Conservation (phyloP, 768 basidiomycete genomes). For the Phaeotremella skinneri region DNA sequence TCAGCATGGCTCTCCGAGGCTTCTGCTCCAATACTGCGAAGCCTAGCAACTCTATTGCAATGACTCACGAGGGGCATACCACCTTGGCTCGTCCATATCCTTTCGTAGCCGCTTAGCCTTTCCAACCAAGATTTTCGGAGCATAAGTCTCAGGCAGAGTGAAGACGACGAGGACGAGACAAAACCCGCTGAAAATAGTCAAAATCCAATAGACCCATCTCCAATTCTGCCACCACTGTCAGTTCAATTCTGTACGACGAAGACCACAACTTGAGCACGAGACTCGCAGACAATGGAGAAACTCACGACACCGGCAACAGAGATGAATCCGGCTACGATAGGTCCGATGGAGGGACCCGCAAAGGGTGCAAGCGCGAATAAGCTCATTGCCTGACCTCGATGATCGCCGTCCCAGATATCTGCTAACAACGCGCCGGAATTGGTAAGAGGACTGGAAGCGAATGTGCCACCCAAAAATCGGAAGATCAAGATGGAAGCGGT, state of each 20-base stretch:
- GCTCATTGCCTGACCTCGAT: conserved; percentile 49
- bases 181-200: conserved; percentile 48
- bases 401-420: conserved; percentile 52
- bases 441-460: conserved; percentile 53
- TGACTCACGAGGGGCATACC: conserved; percentile 49
- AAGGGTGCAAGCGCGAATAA: conserved; percentile 53
- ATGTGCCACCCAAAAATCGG: conserved; percentile 52
- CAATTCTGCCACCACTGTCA: conserved; percentile 22
- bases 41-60: conserved; percentile 1
- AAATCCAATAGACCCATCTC: conserved; percentile 51
- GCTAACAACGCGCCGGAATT: conserved; percentile 53
- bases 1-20: conserved; percentile 7
- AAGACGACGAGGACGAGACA: conserved; percentile 44
- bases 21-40: neutral
- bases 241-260: conserved; percentile 9
- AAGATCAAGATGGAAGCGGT: conserved; percentile 53
- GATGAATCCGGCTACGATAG: conserved; percentile 52
- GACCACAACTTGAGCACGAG: conserved; percentile 14
- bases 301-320: conserved; percentile 43
- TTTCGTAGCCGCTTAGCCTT: conserved; percentile 51
- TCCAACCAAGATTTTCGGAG: conserved; percentile 44
- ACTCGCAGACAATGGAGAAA: conserved; percentile 33
- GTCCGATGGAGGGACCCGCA: conserved; percentile 51
- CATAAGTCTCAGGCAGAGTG: conserved; percentile 51
- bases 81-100: conserved; percentile 49